Evolutionary conservation across 371 early-diverging fungal species (phyloP), one percentile per base, ranked within the genome.

Genomic region (Sporodiniella umbellata): DNA sequence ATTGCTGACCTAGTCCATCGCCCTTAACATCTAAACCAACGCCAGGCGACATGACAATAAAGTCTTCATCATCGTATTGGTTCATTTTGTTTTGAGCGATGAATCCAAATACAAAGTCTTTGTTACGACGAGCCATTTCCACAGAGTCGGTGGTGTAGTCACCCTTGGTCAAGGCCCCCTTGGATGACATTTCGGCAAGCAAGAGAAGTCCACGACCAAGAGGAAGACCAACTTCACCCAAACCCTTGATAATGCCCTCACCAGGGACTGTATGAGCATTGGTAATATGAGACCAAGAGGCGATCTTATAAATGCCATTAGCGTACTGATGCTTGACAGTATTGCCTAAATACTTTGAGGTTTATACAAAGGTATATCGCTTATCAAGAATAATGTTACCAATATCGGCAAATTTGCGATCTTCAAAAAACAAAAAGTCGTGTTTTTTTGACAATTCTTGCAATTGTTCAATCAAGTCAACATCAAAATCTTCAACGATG

Each of bases 331-430:
- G 83, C 58, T 93, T 90, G 58, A 96, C 96, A 15, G 98, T 97
- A 70, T 98, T 96, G 48, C 95, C 89, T 88, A 56, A 51, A n/a
- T 4, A 35, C 31, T 12, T n/a, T 21, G 15, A 17, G 3, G 2
- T 24, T n/a, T 23, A 40, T 10, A 24, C 39, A 50, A 15, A 42
- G 10, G 31, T 1, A 31, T 10, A 31, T n/a, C n/a, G 31, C 31
- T 31, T 31, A 12, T 37, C 7, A 14, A 50, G 15, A 30, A 25
- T 11, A 48, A 15, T 39, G 40, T 64, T 68, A 71, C 85, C 91
- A 55, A 90, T 89, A 62, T 95, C 96, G 44, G 96, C 96, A 74
- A 96, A 97, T 75, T 96, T 96, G 64, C 97, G 87, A 76, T 98
- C 98, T 69, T 98, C 97, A 65, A 97, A 97, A 53, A 98, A 92